Conservation (phyloP, 305 asterid genomes). For the Solanum hybrid region DNA sequence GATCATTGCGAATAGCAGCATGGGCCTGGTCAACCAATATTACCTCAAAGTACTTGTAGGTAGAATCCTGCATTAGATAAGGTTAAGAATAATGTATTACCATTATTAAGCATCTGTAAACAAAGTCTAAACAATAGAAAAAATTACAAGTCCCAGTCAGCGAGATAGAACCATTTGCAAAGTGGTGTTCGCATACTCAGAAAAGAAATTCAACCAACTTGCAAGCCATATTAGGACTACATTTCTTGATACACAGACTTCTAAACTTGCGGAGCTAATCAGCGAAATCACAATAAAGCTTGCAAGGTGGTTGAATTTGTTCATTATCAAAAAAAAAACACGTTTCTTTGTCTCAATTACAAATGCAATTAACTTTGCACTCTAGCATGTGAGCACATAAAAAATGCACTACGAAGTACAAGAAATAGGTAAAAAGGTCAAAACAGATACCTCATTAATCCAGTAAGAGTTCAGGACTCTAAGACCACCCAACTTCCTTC, state of each 20-base stretch:
- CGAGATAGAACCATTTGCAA: background rate
- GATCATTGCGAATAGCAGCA: constrained; percentile 22
- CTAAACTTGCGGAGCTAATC: too few species aligned
- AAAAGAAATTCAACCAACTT: background rate
- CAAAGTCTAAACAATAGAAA: too few species aligned
- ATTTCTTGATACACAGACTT: too few species aligned
- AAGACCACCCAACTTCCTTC: constrained; percentile 26
- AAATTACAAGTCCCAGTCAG: background rate
- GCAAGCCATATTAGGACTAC: too few species aligned
- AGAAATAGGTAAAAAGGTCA: background rate
- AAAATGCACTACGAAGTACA: background rate
- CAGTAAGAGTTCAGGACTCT: constrained; percentile 28
- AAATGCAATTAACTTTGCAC: background rate
- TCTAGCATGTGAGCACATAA: background rate
- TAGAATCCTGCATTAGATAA: constrained; percentile 20
- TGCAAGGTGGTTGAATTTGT: too few species aligned
- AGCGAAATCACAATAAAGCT: too few species aligned
- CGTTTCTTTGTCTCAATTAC: background rate
- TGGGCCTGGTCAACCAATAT: constrained; percentile 27
- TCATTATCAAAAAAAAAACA: too few species aligned
- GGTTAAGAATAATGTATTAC: background rate
- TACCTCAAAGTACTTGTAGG: constrained; percentile 29
- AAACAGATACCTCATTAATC: constrained; percentile 20
- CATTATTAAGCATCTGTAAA: background rate
- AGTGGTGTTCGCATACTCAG: background rate